Evolutionary conservation across 257 asterid species (phyloP).

Genomic region (Solanum corneliomulleri): DNA sequence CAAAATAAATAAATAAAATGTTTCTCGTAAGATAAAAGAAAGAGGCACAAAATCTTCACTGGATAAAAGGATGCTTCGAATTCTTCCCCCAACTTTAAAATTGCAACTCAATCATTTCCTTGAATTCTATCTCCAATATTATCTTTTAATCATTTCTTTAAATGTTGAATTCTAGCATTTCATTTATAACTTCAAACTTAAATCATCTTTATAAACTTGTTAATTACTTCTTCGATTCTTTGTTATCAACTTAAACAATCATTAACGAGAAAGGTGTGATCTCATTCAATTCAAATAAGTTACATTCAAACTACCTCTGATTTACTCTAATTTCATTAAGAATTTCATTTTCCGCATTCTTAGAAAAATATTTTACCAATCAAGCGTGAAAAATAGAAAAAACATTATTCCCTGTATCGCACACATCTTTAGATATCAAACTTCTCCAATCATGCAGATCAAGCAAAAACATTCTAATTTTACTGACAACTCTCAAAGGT

Average conservation of each 20-base stretch:
- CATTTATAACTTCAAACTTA: background rate
- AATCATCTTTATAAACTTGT: background rate
- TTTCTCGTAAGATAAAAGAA: background rate
- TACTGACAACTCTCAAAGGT: too few relatives aligned
- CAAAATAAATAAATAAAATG: background rate
- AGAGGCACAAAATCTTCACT: background rate
- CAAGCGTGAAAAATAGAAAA: too few relatives aligned
- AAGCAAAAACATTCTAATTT: background rate
- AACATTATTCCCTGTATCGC: too few relatives aligned
- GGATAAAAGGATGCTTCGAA: background rate
- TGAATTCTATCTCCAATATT: background rate
- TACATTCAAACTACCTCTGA: background rate
- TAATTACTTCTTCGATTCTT: background rate
- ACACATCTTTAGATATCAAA: background rate
- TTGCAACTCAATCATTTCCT: too few relatives aligned
- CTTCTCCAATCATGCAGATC: background rate
- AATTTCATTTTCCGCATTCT: background rate
- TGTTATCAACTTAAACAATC: background rate
- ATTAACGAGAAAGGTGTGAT: background rate
- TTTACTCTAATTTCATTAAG: background rate
- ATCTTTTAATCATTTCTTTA: background rate
- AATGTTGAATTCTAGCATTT: too few relatives aligned
- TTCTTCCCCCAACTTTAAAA: background rate
- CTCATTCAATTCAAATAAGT: background rate
- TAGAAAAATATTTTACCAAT: background rate